These are phyloP conservation scores for Pistacia integerrima DNA, from an alignment of 345 rosid species.

Conservation along the genomic window DNA sequence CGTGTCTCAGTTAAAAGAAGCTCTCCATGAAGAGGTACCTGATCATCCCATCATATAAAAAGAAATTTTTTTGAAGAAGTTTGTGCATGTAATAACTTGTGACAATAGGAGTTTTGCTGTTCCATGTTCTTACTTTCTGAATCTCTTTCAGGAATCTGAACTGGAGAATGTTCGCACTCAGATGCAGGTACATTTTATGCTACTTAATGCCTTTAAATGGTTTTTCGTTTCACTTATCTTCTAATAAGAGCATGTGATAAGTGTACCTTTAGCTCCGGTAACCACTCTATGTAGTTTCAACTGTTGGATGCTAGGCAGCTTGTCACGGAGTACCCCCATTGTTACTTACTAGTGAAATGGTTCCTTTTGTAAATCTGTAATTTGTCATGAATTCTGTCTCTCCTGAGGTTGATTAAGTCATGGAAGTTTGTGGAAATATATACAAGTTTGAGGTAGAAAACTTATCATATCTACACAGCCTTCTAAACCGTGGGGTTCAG, in stretches of 20 bases:
- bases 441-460: neutral
- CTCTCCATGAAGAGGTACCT: slow-evolving; percentile 72
- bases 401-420: neutral
- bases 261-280: neutral
- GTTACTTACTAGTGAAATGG: neutral
- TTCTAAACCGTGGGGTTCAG: neutral
- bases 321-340: neutral
- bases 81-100: neutral
- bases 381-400: neutral
- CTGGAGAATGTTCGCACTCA: slow-evolving; percentile 84
- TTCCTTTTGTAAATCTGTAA: neutral
- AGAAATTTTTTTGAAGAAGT: neutral
- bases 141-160: slow-evolving; percentile 68
- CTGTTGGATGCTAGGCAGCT: neutral
- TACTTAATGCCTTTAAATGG: neutral
- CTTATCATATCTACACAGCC: neutral
- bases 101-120: neutral
- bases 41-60: neutral
- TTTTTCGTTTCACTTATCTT: neutral
- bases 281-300: neutral
- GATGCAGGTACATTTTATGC: slow-evolving; percentile 56
- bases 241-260: neutral
- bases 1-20: slow-evolving; percentile 83
- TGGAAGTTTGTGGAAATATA: slow-evolving; percentile 3
- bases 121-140: slow-evolving; percentile 12